phyloP scores from a whole-genome alignment of 2,329 filamentous ascomycete genomes.

The Escovopsis sp. region DNA sequence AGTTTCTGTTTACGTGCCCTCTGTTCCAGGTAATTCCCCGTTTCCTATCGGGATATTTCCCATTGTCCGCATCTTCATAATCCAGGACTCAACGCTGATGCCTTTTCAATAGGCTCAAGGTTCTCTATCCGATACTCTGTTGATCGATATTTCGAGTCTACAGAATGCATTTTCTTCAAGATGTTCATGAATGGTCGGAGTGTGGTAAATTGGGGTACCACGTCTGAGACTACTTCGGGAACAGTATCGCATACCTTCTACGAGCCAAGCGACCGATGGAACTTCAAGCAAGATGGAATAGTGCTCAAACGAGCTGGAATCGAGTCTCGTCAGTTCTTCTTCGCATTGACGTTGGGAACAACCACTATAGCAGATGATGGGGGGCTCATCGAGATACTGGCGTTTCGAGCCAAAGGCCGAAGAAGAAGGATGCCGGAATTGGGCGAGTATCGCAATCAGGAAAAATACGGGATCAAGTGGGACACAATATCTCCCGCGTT shows the following conservation, averaged over 20 bases:
- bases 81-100: slow-evolving; percentile 2
- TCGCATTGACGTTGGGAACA: slow-evolving; percentile 23
- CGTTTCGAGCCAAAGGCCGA: slow-evolving; percentile 36
- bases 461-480: slow-evolving; percentile 39
- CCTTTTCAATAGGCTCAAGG: slow-evolving; percentile 25
- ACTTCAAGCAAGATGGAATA: slow-evolving; percentile 22
- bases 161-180: slow-evolving; percentile 37
- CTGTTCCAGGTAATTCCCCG: slow-evolving; percentile 29
- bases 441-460: slow-evolving; percentile 29
- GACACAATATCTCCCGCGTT: slow-evolving; percentile 10
- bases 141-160: slow-evolving; percentile 16
- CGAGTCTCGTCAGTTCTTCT: slow-evolving; percentile 36
- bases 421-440: slow-evolving; percentile 27
- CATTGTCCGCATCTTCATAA: not conserved
- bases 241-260: slow-evolving; percentile 33
- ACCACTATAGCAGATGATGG: slow-evolving; percentile 34
- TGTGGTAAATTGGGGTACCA: slow-evolving; percentile 37
- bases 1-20: slow-evolving; percentile 42
- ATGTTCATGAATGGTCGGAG: slow-evolving; percentile 38
- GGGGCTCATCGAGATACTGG: slow-evolving; percentile 38
- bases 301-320: slow-evolving; percentile 24
- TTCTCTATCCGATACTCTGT: slow-evolving; percentile 38
- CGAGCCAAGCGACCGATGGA: slow-evolving; percentile 28
- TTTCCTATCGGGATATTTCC: not conserved
- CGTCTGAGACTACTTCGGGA: slow-evolving; percentile 22